Conservation (phyloP, 768 basidiomycete genomes). For the Russula vinacea region DNA sequence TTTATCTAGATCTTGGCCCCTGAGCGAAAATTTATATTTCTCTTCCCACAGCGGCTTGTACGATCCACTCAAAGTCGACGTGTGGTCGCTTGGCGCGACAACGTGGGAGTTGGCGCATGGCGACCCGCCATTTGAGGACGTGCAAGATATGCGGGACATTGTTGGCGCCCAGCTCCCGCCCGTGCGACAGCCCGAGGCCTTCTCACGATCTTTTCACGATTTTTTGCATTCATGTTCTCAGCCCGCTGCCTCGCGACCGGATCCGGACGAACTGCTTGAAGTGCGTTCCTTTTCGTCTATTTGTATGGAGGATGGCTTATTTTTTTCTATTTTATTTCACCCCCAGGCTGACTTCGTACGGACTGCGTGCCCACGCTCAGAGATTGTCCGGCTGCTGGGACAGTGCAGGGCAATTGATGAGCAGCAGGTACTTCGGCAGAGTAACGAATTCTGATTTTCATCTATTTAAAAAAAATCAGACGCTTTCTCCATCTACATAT, state of each 20-base stretch:
- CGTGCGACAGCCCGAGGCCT: slow-evolving; percentile 23
- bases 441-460: slow-evolving; percentile 14
- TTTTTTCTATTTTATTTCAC: too few species aligned
- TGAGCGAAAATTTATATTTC: neutral
- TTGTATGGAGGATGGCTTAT: neutral
- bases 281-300: slow-evolving; percentile 12
- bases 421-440: slow-evolving; percentile 24
- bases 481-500: neutral
- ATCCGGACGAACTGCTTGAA: slow-evolving; percentile 29
- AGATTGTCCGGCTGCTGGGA: slow-evolving; percentile 28
- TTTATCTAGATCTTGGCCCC: neutral
- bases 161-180: slow-evolving; percentile 22
- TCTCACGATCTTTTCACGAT: slow-evolving; percentile 30
- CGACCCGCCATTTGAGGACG: slow-evolving; percentile 27
- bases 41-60: slow-evolving; percentile 22
- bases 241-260: slow-evolving; percentile 27
- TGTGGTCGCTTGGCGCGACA: slow-evolving; percentile 31
- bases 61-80: slow-evolving; percentile 30
- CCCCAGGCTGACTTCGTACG: slow-evolving; percentile 27
- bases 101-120: slow-evolving; percentile 29
- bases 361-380: slow-evolving; percentile 30
- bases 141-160: slow-evolving; percentile 24
- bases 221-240: slow-evolving; percentile 30
- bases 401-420: slow-evolving; percentile 30
- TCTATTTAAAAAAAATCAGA: neutral